Evolutionary conservation across 805 yeast genomes (phyloP).

Genomic region (Candida ipomoeae): DNA sequence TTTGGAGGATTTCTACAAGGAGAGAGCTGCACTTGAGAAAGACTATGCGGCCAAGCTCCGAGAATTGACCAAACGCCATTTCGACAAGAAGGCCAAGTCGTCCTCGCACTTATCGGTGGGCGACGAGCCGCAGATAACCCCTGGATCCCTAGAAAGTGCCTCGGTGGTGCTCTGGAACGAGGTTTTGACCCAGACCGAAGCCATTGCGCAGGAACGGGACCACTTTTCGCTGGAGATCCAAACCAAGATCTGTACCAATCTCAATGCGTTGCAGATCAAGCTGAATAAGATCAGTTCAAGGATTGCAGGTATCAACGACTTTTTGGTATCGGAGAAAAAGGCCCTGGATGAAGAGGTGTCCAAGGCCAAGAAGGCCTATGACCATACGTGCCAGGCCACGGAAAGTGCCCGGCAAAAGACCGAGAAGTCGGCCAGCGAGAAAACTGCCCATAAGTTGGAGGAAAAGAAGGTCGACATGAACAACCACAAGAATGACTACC

Average conservation of each 20-base stretch:
- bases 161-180: constrained; percentile 88
- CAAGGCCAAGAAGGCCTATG: constrained; percentile 73
- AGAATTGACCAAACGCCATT: constrained; percentile 61
- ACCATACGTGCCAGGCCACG: constrained; percentile 71
- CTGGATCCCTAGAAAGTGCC: constrained; percentile 91
- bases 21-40: constrained; percentile 74
- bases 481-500: constrained; percentile 75
- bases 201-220: constrained; percentile 62
- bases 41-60: constrained; percentile 73
- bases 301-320: constrained; percentile 59
- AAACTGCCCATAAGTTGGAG: constrained; percentile 48
- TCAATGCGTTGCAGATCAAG: constrained; percentile 49
- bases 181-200: constrained; percentile 77
- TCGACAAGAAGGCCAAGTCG: constrained; percentile 69
- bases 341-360: constrained; percentile 51
- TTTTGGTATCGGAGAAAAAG: constrained; percentile 45
- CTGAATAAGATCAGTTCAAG: constrained; percentile 51
- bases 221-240: constrained; percentile 58
- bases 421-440: constrained; percentile 51
- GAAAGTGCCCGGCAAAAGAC: constrained; percentile 75
- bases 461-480: constrained; percentile 80
- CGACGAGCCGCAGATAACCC: constrained; percentile 83
- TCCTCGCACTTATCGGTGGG: constrained; percentile 79
- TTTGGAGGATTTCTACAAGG: constrained; percentile 76
- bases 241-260: constrained; percentile 56